phyloP scores from a whole-genome alignment of 1,284 basidiomycete genomes.

The Ganoderma lucidum region DNA sequence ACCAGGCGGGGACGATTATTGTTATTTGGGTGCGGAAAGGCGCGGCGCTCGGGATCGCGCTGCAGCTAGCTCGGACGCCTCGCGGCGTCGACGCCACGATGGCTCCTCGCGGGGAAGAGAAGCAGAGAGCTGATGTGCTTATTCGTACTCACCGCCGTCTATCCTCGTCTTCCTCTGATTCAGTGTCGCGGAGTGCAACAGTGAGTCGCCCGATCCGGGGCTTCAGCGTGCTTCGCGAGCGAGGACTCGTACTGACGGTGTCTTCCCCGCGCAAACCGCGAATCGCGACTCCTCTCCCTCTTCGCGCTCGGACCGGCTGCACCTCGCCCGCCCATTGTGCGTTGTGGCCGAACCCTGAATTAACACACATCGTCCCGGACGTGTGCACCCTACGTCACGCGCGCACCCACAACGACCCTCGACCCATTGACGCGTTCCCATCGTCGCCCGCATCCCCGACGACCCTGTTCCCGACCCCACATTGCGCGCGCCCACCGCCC shows the following conservation, averaged over 20 bases:
- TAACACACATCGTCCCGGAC: not conserved
- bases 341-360: not conserved
- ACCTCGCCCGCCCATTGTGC: not conserved
- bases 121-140: not conserved
- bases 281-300: not conserved
- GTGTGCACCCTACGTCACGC: not conserved
- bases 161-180: not conserved
- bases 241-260: slow-evolving; percentile 14
- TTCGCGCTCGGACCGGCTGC: not conserved
- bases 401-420: slow-evolving; percentile 2
- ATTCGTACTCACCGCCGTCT: not conserved
- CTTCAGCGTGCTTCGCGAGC: slow-evolving; percentile 12
- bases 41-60: not conserved
- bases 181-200: slow-evolving; percentile 70
- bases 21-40: not conserved
- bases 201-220: slow-evolving; percentile 43
- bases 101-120: slow-evolving; percentile 1
- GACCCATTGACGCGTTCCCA: not conserved
- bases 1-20: too few relatives aligned
- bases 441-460: not conserved
- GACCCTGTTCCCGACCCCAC: not conserved
- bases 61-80: not conserved
- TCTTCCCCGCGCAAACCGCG: not conserved
- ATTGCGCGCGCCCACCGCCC: not conserved
- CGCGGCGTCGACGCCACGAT: not conserved